Percentiles rank a stretch among this genome's conserved stretches.
Evolutionary conservation across 2,329 filamentous ascomycete species (phyloP).

Genomic region (Emericellopsis cladophorae): DNA sequence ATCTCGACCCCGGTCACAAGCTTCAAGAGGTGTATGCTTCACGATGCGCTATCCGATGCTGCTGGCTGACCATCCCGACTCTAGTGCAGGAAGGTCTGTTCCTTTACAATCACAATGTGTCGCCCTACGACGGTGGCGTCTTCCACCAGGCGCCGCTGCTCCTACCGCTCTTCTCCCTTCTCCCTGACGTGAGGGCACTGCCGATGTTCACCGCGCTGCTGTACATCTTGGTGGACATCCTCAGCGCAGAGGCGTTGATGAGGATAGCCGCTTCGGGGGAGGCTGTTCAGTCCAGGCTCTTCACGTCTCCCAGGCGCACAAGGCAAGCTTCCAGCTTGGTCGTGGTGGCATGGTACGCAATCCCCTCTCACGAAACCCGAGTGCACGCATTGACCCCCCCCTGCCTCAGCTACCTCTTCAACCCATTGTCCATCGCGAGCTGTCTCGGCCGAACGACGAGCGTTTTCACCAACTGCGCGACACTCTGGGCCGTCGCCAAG

Average conservation of each 20-base stretch:
- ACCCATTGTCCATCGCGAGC: slow-evolving; percentile 83
- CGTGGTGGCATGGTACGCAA: slow-evolving; percentile 60
- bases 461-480: slow-evolving; percentile 78
- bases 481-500: slow-evolving; percentile 71
- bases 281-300: slow-evolving; percentile 59
- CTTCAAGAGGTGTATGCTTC: slow-evolving; percentile 78
- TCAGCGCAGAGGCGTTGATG: slow-evolving; percentile 69
- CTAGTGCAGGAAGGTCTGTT: slow-evolving; percentile 92
- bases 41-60: background rate
- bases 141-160: slow-evolving; percentile 76
- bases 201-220: slow-evolving; percentile 68
- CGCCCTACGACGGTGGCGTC: slow-evolving; percentile 89
- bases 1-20: slow-evolving; percentile 94
- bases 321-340: slow-evolving; percentile 63
- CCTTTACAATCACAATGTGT: slow-evolving; percentile 90
- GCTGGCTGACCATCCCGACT: background rate
- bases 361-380: background rate
- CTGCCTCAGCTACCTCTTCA: slow-evolving; percentile 79
- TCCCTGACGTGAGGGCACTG: slow-evolving; percentile 56
- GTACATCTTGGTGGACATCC: slow-evolving; percentile 68
- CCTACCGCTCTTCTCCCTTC: slow-evolving; percentile 78
- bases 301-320: slow-evolving; percentile 64
- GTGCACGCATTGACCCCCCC: background rate
- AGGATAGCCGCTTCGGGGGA: slow-evolving; percentile 74
- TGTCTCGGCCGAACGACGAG: slow-evolving; percentile 84